phyloP scores from a whole-genome alignment of 2,329 filamentous ascomycete genomes.

The Lachnellula subtilissima region DNA sequence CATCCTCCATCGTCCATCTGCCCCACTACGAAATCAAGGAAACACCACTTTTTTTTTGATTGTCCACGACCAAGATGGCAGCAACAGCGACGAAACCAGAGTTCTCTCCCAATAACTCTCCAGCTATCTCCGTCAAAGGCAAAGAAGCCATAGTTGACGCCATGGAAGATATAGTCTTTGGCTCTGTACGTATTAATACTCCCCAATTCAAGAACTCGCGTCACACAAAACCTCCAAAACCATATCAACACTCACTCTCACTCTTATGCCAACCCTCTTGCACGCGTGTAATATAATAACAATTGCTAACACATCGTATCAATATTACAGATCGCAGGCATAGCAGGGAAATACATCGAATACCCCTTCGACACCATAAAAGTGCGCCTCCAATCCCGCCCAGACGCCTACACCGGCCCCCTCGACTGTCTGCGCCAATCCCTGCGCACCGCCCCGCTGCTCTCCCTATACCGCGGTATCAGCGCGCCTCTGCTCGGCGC shows the following conservation, averaged over 20 bases:
- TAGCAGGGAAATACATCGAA: conserved; percentile 92
- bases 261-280: too few relatives aligned
- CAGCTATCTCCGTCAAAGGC: conserved; percentile 12
- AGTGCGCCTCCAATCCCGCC: conserved; percentile 94
- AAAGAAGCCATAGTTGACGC: conserved; percentile 46
- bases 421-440: conserved; percentile 92
- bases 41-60: too few relatives aligned
- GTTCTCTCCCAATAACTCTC: conserved; percentile 11
- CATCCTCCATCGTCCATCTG: background rate
- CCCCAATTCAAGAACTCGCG: background rate
- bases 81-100: conserved; percentile 19
- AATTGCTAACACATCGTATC: conserved; percentile 3
- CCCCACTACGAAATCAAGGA: background rate
- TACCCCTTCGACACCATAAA: conserved; percentile 99
- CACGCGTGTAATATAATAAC: too few relatives aligned
- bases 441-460: conserved; percentile 70
- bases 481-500: conserved; percentile 86
- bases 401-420: conserved; percentile 80
- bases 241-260: too few relatives aligned
- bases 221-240: too few relatives aligned
- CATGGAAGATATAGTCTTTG: conserved; percentile 80
- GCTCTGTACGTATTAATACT: conserved; percentile 57
- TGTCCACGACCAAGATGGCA: conserved; percentile 18
- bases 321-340: conserved; percentile 62
- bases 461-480: conserved; percentile 79